Evolutionary conservation across 192 early-diverging fungal genomes (phyloP), one percentile per base, ranked within the genome.

Genomic region (Allomyces macrogynus): DNA sequence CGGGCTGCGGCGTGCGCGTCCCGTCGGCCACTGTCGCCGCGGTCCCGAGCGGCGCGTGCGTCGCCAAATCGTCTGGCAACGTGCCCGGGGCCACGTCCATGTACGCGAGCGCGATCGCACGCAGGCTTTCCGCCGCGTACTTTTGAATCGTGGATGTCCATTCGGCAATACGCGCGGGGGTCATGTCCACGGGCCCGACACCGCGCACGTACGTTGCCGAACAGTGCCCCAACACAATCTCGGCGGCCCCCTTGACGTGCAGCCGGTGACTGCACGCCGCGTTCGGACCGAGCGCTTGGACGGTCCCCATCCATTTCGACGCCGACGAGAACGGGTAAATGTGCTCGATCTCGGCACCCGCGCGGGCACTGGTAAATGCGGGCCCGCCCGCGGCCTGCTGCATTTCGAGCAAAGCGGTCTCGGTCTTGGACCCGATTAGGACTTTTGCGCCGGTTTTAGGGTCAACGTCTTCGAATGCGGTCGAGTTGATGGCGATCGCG

Each of bases 231-330:
- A 97, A 72, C 11, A 97, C 75, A 57, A 92, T 80, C 73, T 95
- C 90, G 8, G 89, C 86, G 2, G 96, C 96, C 49, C 96, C 96
- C 78, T 99, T 99, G 69, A 91, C 86, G 70, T 86, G 89, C 61
- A 95, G 73, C 22, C 87, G 87, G 66, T 82, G 32, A 7, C 32
- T 40, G 32, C 32, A 40, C 5, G 71, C 67, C 20, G 76, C 73
- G 60, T 76, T 75, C 27, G 74, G 72, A 23, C 76, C 76, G 40
- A 74, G 72, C 32, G 85, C 71, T 43, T 80, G 76, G 64, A 92
- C 78, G 7, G 90, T 89, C 23, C 86, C 84, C 95, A 97, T 97
- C 10, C 88, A 76, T 74, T 99, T 99, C 62, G 87, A 84, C 64
- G 89, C 89, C 8, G 89, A 91, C 67, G 83, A 88, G 75, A 99